phyloP scores from a whole-genome alignment of 2,329 filamentous ascomycete genomes.

The Aureobasidium vineae region DNA sequence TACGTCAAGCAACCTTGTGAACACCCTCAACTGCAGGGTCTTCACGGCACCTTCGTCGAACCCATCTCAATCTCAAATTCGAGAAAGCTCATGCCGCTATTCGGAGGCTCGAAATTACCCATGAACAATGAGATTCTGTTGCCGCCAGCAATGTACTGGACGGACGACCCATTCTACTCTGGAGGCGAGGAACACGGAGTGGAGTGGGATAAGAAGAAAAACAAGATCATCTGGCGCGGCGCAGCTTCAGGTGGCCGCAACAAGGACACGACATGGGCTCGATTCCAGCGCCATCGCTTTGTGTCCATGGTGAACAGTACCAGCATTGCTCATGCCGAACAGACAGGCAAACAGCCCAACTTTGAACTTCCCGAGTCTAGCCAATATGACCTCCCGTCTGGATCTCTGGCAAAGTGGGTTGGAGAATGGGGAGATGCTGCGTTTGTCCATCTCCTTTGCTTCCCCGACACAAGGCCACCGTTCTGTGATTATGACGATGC shows the following conservation, averaged over 20 bases:
- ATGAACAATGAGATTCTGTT: conserved; percentile 55
- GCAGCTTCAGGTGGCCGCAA: conserved; percentile 50
- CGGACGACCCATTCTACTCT: conserved; percentile 45
- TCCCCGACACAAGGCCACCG: conserved; percentile 39
- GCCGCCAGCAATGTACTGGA: conserved; percentile 53
- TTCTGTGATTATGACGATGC: conserved; percentile 50
- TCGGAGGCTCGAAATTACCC: conserved; percentile 51
- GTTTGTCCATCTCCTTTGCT: conserved; percentile 48
- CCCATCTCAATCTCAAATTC: conserved; percentile 49
- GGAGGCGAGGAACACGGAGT: conserved; percentile 43
- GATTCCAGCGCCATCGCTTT: conserved; percentile 74
- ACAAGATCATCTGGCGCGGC: conserved; percentile 50
- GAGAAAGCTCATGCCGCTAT: conserved; percentile 49
- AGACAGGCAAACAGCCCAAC: conserved; percentile 40
- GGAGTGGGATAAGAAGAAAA: conserved; percentile 46
- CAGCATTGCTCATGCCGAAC: conserved; percentile 53
- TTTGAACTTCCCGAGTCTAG: conserved; percentile 42
- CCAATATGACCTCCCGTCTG: conserved; percentile 41
- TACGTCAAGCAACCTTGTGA: conserved; percentile 47
- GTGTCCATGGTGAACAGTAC: conserved; percentile 70
- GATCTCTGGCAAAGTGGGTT: conserved; percentile 44
- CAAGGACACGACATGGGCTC: conserved; percentile 60
- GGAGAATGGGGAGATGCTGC: conserved; percentile 43
- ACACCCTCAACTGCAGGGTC: conserved; percentile 46
- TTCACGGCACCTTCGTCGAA: conserved; percentile 52